Conservation (phyloP, 2,329 filamentous ascomycete genomes). For the Fusarium stilboides region DNA sequence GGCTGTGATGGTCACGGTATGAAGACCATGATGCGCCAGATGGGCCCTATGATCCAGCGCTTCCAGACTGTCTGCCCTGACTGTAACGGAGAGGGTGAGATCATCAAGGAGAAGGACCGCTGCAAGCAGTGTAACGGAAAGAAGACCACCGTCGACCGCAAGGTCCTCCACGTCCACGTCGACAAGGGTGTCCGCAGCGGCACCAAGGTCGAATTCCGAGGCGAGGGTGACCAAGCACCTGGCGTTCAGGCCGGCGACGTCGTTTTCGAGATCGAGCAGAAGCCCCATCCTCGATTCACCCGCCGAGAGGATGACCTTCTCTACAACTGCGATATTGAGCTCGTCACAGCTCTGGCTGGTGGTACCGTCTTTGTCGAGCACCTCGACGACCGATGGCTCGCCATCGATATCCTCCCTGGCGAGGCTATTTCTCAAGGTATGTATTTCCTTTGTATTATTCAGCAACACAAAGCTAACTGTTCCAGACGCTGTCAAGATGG, state of each 20-base stretch:
- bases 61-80: slow-evolving; percentile 99
- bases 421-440: slow-evolving; percentile 94
- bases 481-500: slow-evolving; percentile 89
- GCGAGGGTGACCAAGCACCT: slow-evolving; percentile 96
- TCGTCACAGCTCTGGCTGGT: slow-evolving; percentile 93
- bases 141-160: slow-evolving; percentile 97
- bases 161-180: slow-evolving; percentile 98
- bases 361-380: slow-evolving; percentile 95
- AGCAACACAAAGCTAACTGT: slow-evolving; percentile 42
- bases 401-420: slow-evolving; percentile 91
- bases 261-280: slow-evolving; percentile 99
- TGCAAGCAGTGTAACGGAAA: slow-evolving; percentile 98
- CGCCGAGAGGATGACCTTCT: slow-evolving; percentile 97
- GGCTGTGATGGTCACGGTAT: slow-evolving; percentile 96
- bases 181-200: slow-evolving; percentile 94
- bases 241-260: slow-evolving; percentile 96
- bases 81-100: slow-evolving; percentile 97
- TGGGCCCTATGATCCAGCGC: slow-evolving; percentile 99
- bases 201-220: slow-evolving; percentile 96
- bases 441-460: slow-evolving; percentile 51
- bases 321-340: slow-evolving; percentile 95
- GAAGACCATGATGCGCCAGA: slow-evolving; percentile 99
- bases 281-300: slow-evolving; percentile 96
- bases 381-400: slow-evolving; percentile 96
- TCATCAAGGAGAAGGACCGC: slow-evolving; percentile 95